A percentile compares a stretch with the other conserved stretches of the same genome.
Conservation (phyloP, 2,329 filamentous ascomycete species). For the Ceratocystis destructans region DNA sequence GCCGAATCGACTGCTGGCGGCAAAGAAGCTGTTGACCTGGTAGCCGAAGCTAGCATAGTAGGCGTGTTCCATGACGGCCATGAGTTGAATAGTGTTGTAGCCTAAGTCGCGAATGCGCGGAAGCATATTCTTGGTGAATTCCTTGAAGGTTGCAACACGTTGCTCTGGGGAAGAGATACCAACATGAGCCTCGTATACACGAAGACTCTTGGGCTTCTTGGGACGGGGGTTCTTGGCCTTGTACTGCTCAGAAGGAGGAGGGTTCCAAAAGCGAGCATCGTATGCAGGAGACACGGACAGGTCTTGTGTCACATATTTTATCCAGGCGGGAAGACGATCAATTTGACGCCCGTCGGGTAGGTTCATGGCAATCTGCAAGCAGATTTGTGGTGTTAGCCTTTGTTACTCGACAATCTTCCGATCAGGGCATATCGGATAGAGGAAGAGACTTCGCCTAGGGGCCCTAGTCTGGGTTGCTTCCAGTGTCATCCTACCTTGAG, state of each 20-base stretch:
- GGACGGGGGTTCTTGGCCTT: slow-evolving; percentile 72
- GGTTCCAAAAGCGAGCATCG: slow-evolving; percentile 95
- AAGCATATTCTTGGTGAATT: slow-evolving; percentile 86
- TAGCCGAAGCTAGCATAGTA: slow-evolving; percentile 99
- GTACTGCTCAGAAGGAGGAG: slow-evolving; percentile 61
- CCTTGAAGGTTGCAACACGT: slow-evolving; percentile 85
- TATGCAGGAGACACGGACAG: slow-evolving; percentile 79
- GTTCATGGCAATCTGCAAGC: slow-evolving; percentile 61
- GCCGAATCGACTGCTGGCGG: slow-evolving; percentile 89
- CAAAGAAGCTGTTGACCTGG: slow-evolving; percentile 98
- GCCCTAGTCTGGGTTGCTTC: no score
- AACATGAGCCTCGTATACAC: slow-evolving; percentile 97
- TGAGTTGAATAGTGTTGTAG: slow-evolving; percentile 95
- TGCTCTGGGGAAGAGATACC: slow-evolving; percentile 89
- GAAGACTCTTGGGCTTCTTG: slow-evolving; percentile 68
- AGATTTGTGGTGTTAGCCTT: not conserved
- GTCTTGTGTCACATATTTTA: slow-evolving; percentile 93
- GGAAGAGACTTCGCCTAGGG: no score
- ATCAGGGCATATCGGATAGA: not conserved
- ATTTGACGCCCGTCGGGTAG: slow-evolving; percentile 65
- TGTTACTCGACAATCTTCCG: not conserved
- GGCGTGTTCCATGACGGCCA: slow-evolving; percentile 98
- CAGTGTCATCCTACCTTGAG: slow-evolving; percentile 54
- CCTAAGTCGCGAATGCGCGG: slow-evolving; percentile 80
- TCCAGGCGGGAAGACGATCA: slow-evolving; percentile 89